Evolutionary conservation across 495 filamentous ascomycete genomes (phyloP), one percentile per base, ranked within the genome.

Genomic region (Talaromyces wortmannii): DNA sequence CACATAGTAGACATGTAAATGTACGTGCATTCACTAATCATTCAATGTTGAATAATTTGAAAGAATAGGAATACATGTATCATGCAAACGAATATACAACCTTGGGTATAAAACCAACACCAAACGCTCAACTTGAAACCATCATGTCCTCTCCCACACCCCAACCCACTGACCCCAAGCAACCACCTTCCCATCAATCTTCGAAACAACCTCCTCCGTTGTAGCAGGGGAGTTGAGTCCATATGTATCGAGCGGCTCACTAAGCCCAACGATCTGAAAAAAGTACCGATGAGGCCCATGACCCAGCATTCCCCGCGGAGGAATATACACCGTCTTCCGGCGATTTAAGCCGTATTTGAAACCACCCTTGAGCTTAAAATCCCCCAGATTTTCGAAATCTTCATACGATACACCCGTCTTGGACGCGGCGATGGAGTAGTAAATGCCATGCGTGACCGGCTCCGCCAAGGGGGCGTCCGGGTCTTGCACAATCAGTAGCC

Each of bases 121-220:
- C 36, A 6, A 51, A 43, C 12, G 44, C 2, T 15, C 31, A 31
- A 31, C 3, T 29, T 36, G 53, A 56, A n/a, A 58, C 32, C 56
- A 29, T 60, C 56, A 67, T 29, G 59, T 67, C 43, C 74, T 64
- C 65, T 81, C 77, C 49, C 67, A 74, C 11, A 69, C 55, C 13
- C 75, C 79, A 57, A 77, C 63, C 77, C 78, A 83, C 59, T 69
- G 70, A 2, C 77, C 78, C 78, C 79, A 81, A 15, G 64, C 75
- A 17, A 72, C 52, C 23, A 81, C 67, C 57, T 80, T 79, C 3
- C 72, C 76, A 16, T 73, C 59, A 16, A 77, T 72, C 36, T 60
- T 70, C 2, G 61, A 58, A 8, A 52, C 59, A 29, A 80, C 60
- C 59, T 77, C 67, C 31, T 72, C 73, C 45, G 64, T 63, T 6